Percentiles rank a stretch among this genome's conserved stretches.
These are phyloP conservation scores for Naganishia antarctica DNA, from an alignment of 768 basidiomycete genomes.

Conservation along the genomic window DNA sequence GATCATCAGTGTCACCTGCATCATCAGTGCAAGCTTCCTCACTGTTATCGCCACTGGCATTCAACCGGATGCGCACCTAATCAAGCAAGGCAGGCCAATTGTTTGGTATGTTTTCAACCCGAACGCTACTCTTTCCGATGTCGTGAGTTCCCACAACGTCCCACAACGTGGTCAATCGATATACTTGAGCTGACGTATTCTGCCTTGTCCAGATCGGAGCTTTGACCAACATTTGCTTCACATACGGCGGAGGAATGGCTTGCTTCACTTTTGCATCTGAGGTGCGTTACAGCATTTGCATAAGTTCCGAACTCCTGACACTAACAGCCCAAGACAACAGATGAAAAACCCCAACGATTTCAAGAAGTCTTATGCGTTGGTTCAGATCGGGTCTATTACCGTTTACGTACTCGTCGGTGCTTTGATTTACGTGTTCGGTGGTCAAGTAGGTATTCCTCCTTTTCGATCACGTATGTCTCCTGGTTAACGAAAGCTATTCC, in stretches of 20 bases:
- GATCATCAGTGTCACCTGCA: conserved; percentile 32
- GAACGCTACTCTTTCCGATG: conserved; percentile 32
- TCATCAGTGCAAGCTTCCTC: conserved; percentile 33
- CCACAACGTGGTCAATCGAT: background rate
- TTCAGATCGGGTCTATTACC: conserved; percentile 27
- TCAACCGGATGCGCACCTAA: conserved; percentile 26
- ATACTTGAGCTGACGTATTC: background rate
- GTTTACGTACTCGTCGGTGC: conserved; percentile 33
- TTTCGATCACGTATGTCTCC: background rate
- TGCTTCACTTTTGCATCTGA: conserved; percentile 37
- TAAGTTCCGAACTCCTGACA: no score
- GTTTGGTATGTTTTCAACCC: conserved; percentile 31
- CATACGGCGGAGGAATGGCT: conserved; percentile 36
- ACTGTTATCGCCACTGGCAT: conserved; percentile 36
- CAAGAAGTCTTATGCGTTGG: conserved; percentile 36
- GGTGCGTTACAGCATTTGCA: conserved; percentile 9
- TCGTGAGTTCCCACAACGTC: conserved; percentile 5
- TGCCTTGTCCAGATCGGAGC: conserved; percentile 28
- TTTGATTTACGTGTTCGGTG: conserved; percentile 34
- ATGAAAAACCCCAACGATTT: conserved; percentile 37
- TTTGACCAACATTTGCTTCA: conserved; percentile 36
- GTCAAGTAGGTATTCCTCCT: conserved; percentile 10
- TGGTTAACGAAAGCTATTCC: background rate
- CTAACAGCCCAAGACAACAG: conserved; percentile 7
- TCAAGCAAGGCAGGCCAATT: conserved; percentile 32